Evolutionary conservation across 306 rosid species (phyloP).

Genomic region (Ochetophila trinervis): DNA sequence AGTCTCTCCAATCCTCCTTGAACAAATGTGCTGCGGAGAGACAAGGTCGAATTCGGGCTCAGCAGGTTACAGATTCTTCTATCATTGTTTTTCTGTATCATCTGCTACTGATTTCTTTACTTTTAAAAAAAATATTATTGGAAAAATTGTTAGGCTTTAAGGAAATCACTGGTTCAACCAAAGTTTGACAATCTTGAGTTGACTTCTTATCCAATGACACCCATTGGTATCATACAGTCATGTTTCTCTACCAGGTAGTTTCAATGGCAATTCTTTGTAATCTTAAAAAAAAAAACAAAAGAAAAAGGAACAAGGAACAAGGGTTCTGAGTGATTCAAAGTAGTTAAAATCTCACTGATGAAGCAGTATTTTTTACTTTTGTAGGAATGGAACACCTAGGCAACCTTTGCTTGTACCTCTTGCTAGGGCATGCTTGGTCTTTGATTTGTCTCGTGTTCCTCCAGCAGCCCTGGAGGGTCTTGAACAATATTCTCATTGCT

Average conservation of each 20-base stretch:
- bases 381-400: slow-evolving; percentile 93
- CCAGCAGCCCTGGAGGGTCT: slow-evolving; percentile 92
- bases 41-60: slow-evolving; percentile 92
- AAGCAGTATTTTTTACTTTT: slow-evolving; percentile 18
- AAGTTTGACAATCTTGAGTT: slow-evolving; percentile 40
- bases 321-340: too few species aligned
- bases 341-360: neutral
- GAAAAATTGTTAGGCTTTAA: slow-evolving; percentile 48
- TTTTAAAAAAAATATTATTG: neutral
- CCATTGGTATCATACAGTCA: slow-evolving; percentile 75
- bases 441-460: slow-evolving; percentile 67
- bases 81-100: neutral
- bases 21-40: slow-evolving; percentile 70
- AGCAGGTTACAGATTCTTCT: slow-evolving; percentile 47
- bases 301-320: too few species aligned
- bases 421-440: slow-evolving; percentile 80
- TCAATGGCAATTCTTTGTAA: neutral
- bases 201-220: slow-evolving; percentile 68
- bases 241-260: slow-evolving; percentile 81
- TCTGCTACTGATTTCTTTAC: slow-evolving; percentile 7
- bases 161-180: slow-evolving; percentile 53
- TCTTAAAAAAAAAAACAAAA: neutral
- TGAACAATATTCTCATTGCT: slow-evolving; percentile 82
- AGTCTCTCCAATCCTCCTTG: slow-evolving; percentile 51
- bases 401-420: slow-evolving; percentile 95